These are phyloP conservation scores for Arabis hirsuta DNA, from an alignment of 345 rosid species.

Conservation along the genomic window DNA sequence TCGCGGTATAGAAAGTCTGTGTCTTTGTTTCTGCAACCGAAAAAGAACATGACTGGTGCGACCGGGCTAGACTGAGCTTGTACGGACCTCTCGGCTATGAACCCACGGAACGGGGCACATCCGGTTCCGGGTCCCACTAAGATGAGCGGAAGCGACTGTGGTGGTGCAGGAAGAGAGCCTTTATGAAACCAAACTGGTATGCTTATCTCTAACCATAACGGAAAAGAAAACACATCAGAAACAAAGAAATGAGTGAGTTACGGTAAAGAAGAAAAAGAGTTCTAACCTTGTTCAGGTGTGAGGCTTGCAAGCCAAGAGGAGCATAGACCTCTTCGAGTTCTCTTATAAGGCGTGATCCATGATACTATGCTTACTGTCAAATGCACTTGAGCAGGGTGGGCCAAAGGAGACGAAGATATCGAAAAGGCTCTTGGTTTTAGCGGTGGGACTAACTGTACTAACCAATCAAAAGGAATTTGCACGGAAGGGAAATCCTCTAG, in stretches of 20 bases:
- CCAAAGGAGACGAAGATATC: slow-evolving; percentile 82
- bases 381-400: slow-evolving; percentile 83
- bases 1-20: slow-evolving; percentile 76
- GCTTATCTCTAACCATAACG: slow-evolving; percentile 49
- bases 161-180: slow-evolving; percentile 80
- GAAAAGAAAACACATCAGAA: neutral
- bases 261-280: slow-evolving; percentile 2
- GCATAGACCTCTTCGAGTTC: slow-evolving; percentile 79
- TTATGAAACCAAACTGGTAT: slow-evolving; percentile 85
- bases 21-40: slow-evolving; percentile 84
- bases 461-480: slow-evolving; percentile 90
- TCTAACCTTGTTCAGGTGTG: slow-evolving; percentile 64
- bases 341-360: slow-evolving; percentile 88
- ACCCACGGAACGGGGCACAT: slow-evolving; percentile 96
- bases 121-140: slow-evolving; percentile 96
- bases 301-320: slow-evolving; percentile 87
- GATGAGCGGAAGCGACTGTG: slow-evolving; percentile 72
- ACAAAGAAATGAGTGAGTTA: slow-evolving; percentile 23
- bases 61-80: slow-evolving; percentile 52
- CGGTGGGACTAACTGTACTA: slow-evolving; percentile 90
- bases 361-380: slow-evolving; percentile 81
- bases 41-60: slow-evolving; percentile 80
- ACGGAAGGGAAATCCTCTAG: slow-evolving; percentile 94
- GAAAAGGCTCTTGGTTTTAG: slow-evolving; percentile 87
- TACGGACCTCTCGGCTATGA: slow-evolving; percentile 73